phyloP scores from a whole-genome alignment of 208 protist species.

The Porcisia deanei region DNA sequence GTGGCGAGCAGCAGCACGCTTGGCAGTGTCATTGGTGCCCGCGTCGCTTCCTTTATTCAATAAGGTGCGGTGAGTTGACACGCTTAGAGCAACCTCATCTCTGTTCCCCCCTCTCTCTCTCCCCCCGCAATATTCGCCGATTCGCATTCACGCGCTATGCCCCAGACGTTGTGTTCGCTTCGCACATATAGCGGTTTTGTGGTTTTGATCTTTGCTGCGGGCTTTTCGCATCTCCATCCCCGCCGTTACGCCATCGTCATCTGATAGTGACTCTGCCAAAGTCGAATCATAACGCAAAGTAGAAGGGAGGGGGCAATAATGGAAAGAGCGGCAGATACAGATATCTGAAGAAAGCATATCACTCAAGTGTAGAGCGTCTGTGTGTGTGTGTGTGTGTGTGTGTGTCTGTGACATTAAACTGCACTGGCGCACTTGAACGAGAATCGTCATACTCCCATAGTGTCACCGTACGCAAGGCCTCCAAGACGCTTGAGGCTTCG shows the following conservation, averaged over 20 bases:
- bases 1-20: constrained; percentile 58
- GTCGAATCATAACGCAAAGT: too few relatives aligned
- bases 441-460: neutral
- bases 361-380: neutral
- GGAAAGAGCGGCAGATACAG: too few relatives aligned
- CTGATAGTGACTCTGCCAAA: too few relatives aligned
- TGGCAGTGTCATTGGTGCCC: constrained; percentile 55
- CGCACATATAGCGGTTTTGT: too few relatives aligned
- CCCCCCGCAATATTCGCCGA: too few relatives aligned
- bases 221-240: too few relatives aligned
- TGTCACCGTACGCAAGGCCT: neutral
- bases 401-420: neutral
- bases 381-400: neutral
- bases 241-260: too few relatives aligned
- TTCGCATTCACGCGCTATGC: too few relatives aligned
- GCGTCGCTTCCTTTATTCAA: constrained; percentile 46
- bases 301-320: too few relatives aligned
- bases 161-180: too few relatives aligned
- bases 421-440: neutral
- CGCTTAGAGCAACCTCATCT: neutral
- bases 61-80: neutral
- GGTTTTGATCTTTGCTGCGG: too few relatives aligned
- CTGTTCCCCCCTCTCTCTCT: neutral
- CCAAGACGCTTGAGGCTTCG: neutral
- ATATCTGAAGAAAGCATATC: too few relatives aligned